phyloP scores from a whole-genome alignment of 2,329 filamentous ascomycete species.

The Pseudocercospora macadamiae region DNA sequence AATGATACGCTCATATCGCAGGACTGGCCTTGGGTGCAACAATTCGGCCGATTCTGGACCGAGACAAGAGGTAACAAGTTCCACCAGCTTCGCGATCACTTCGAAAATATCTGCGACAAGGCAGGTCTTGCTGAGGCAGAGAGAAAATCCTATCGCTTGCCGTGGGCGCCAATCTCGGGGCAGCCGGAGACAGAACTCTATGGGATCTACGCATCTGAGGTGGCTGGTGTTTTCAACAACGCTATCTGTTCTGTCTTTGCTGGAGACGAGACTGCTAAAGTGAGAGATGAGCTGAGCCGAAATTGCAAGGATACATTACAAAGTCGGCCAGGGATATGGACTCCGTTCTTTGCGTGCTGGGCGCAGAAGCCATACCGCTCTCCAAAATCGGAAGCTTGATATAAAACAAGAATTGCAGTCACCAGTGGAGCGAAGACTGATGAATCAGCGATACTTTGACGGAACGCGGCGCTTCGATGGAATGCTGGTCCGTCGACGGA shows the following conservation, averaged over 20 bases:
- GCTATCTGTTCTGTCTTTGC: not conserved
- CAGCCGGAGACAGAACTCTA: slow-evolving; percentile 6
- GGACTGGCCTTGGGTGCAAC: slow-evolving; percentile 9
- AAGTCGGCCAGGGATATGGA: not conserved
- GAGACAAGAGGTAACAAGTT: slow-evolving; percentile 1
- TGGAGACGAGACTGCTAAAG: not conserved
- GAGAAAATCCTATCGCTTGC: not conserved
- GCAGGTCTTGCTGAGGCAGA: slow-evolving; percentile 2
- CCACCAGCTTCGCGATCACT: not conserved
- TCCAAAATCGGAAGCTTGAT: not conserved
- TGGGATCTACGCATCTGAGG: not conserved
- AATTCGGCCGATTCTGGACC: not conserved
- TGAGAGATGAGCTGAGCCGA: not conserved
- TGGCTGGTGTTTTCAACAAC: not conserved
- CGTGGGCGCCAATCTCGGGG: slow-evolving; percentile 2
- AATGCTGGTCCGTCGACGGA: no score
- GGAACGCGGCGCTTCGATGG: no score
- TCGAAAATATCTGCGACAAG: not conserved
- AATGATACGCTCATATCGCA: not conserved
- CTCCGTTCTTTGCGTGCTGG: not conserved
- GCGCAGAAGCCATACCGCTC: not conserved
- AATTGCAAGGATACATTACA: not conserved
- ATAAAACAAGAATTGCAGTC: no score
- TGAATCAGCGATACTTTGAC: not conserved
- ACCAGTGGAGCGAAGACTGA: not conserved